These are phyloP conservation scores for Mortierella sp. DNA, from an alignment of 371 early-diverging fungal genomes.

Conservation along the genomic window DNA sequence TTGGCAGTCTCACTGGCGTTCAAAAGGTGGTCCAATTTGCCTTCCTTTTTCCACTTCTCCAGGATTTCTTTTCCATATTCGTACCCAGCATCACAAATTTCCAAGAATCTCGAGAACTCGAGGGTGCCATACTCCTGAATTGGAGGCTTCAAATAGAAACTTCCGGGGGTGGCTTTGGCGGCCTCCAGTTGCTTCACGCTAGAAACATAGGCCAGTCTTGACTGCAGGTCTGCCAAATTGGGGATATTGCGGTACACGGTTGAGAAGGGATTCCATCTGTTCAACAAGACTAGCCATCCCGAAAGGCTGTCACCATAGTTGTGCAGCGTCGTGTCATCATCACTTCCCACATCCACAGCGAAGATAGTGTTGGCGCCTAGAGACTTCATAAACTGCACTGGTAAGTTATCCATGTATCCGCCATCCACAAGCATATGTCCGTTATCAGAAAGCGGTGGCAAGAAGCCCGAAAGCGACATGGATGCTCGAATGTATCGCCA, in stretches of 20 bases:
- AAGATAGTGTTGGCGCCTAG: slow-evolving; percentile 96
- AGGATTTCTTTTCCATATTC: slow-evolving; percentile 89
- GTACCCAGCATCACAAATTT: slow-evolving; percentile 94
- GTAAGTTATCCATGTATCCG: slow-evolving; percentile 99
- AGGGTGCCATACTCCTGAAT: slow-evolving; percentile 91
- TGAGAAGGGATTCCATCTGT: slow-evolving; percentile 87
- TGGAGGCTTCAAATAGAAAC: slow-evolving; percentile 91
- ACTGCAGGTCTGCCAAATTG: slow-evolving; percentile 97
- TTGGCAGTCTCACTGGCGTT: slow-evolving; percentile 23
- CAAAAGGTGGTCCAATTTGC: slow-evolving; percentile 57
- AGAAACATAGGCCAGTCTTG: slow-evolving; percentile 96
- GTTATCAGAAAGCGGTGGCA: slow-evolving; percentile 97
- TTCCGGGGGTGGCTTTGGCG: slow-evolving; percentile 88
- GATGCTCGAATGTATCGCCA: slow-evolving; percentile 99
- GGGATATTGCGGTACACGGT: slow-evolving; percentile 79
- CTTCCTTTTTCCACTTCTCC: slow-evolving; percentile 86
- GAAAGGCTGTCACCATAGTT: slow-evolving; percentile 95
- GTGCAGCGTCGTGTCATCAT: slow-evolving; percentile 92
- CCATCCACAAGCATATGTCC: slow-evolving; percentile 99
- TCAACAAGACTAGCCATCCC: slow-evolving; percentile 94
- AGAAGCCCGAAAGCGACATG: slow-evolving; percentile 97
- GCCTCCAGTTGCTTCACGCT: slow-evolving; percentile 92
- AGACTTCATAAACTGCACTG: slow-evolving; percentile 86
- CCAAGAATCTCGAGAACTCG: slow-evolving; percentile 95
- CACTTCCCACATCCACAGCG: slow-evolving; percentile 96